Evolutionary conservation across 1,139 yeast genomes (phyloP).

Genomic region (Debaryomyces coudertii): DNA sequence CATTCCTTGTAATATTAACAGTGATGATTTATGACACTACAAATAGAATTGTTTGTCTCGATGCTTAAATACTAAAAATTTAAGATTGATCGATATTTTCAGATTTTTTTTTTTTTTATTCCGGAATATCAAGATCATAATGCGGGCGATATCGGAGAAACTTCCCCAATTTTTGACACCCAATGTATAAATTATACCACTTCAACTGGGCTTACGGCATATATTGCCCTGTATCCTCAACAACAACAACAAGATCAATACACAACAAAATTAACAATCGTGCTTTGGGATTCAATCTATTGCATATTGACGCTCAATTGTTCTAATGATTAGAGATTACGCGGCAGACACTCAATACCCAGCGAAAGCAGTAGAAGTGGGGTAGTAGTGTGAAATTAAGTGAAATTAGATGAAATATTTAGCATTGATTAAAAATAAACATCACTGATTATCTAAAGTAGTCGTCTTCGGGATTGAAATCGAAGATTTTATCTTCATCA

Average conservation of each 20-base stretch:
- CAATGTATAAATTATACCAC: not conserved
- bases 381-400: not conserved
- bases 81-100: not conserved
- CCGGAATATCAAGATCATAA: not conserved
- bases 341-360: not conserved
- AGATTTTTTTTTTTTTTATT: not conserved
- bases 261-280: not conserved
- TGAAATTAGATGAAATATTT: not conserved
- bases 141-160: conserved; percentile 5
- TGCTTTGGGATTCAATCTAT: too few relatives aligned
- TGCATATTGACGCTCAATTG: too few relatives aligned
- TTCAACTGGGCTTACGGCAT: not conserved
- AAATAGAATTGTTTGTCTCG: conserved; percentile 16
- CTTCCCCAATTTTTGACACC: conserved; percentile 1
- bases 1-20: conserved; percentile 40
- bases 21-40: conserved; percentile 45
- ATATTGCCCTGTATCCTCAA: not conserved
- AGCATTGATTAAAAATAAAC: not conserved
- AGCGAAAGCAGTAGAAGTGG: not conserved
- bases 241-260: not conserved
- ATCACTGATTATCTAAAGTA: conserved; percentile 23
- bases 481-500: conserved; percentile 27
- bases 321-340: not conserved
- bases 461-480: conserved; percentile 34
- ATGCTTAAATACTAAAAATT: not conserved